Evolutionary conservation across 2,329 filamentous ascomycete species (phyloP).

Genomic region (Aspergillaceae sp.): DNA sequence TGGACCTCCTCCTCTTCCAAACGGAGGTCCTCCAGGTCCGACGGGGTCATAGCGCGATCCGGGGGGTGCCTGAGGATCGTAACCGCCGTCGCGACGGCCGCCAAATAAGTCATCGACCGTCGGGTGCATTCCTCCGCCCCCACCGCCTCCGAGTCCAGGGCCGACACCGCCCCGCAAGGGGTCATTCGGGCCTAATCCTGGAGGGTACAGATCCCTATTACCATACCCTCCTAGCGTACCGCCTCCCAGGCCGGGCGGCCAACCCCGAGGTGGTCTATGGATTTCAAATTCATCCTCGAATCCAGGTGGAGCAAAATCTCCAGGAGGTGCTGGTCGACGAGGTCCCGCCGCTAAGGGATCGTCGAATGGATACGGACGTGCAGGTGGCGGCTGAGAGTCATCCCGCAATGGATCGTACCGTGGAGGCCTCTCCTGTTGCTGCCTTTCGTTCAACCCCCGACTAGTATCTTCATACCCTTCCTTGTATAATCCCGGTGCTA

Average conservation of each 20-base stretch:
- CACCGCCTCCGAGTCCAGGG: slow-evolving; percentile 52
- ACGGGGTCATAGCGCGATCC: slow-evolving; percentile 88
- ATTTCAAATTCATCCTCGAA: slow-evolving; percentile 93
- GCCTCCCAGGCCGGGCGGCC: slow-evolving; percentile 31
- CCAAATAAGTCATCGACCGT: slow-evolving; percentile 90
- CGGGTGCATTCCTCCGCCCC: slow-evolving; percentile 82
- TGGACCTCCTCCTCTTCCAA: slow-evolving; percentile 37
- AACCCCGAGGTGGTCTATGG: slow-evolving; percentile 54
- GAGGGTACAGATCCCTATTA: slow-evolving; percentile 78
- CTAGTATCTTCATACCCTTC: slow-evolving; percentile 63
- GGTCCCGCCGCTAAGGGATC: slow-evolving; percentile 55
- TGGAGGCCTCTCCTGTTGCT: slow-evolving; percentile 30
- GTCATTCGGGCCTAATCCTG: slow-evolving; percentile 75
- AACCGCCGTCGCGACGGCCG: slow-evolving; percentile 45
- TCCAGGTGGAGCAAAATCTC: slow-evolving; percentile 73
- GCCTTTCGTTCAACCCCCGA: slow-evolving; percentile 28
- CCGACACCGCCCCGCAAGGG: slow-evolving; percentile 63
- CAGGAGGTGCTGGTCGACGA: slow-evolving; percentile 57
- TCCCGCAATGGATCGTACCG: slow-evolving; percentile 44
- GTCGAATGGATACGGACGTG: slow-evolving; percentile 58
- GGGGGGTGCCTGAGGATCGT: slow-evolving; percentile 68
- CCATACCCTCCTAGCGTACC: slow-evolving; percentile 30
- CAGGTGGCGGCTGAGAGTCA: slow-evolving; percentile 49
- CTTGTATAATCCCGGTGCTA: slow-evolving; percentile 68
- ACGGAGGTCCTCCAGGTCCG: slow-evolving; percentile 56